Conservation (phyloP, 331 rosid genomes). For the Prunus yedoensis region DNA sequence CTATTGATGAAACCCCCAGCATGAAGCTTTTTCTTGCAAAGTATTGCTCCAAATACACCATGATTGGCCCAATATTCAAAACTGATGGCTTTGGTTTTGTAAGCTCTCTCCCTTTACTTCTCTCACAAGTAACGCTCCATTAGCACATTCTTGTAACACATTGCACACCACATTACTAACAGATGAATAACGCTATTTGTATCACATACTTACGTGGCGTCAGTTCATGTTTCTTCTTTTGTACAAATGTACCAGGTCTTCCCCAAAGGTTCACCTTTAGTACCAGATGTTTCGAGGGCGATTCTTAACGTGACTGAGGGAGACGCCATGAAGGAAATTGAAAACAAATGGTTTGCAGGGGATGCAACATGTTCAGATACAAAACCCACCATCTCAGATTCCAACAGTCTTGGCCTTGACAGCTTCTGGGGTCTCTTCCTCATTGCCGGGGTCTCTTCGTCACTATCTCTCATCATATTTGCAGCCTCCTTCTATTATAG, state of each 20-base stretch:
- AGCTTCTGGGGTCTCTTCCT: conserved; percentile 74
- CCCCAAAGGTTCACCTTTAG: conserved; percentile 54
- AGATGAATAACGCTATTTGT: too few species aligned
- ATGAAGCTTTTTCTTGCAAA: conserved; percentile 25
- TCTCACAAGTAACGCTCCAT: neutral
- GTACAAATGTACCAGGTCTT: conserved; percentile 35
- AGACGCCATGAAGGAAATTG: conserved; percentile 42
- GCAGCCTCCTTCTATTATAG: conserved; percentile 28
- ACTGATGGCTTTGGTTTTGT: conserved; percentile 45
- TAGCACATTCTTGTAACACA: neutral
- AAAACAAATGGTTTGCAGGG: conserved; percentile 36
- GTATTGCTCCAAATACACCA: conserved; percentile 39
- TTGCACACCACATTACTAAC: too few species aligned
- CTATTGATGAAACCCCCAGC: conserved; percentile 38
- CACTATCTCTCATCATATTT: conserved; percentile 34
- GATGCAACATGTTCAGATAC: conserved; percentile 29
- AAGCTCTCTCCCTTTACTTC: conserved; percentile 8
- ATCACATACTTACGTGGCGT: too few species aligned
- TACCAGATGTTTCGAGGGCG: conserved; percentile 56
- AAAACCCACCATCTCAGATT: conserved; percentile 26
- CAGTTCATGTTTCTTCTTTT: too few species aligned
- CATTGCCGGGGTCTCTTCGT: conserved; percentile 37
- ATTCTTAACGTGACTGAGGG: conserved; percentile 58
- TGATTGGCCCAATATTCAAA: conserved; percentile 28
- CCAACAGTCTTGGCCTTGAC: conserved; percentile 49